phyloP scores from a whole-genome alignment of 768 basidiomycete genomes.

The Agaricus subrufescens region DNA sequence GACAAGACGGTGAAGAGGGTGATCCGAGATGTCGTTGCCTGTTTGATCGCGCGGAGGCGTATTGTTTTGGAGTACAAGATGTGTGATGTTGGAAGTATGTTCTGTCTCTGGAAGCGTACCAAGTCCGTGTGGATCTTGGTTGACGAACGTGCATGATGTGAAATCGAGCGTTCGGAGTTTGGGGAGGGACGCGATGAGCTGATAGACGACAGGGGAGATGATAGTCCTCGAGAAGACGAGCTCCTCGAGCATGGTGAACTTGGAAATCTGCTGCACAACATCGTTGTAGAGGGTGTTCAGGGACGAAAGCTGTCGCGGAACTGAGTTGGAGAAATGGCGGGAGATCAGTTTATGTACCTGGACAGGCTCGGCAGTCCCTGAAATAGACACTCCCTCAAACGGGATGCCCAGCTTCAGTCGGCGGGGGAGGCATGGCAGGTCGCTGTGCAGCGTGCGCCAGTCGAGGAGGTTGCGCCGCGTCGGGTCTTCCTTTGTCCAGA shows the following conservation, averaged over 20 bases:
- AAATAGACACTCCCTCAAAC: constrained; percentile 14
- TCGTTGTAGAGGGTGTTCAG: constrained; percentile 16
- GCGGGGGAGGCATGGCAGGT: constrained; percentile 14
- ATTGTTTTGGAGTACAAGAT: constrained; percentile 12
- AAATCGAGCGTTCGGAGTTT: constrained; percentile 20
- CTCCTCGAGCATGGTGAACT: constrained; percentile 19
- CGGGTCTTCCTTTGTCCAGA: constrained; percentile 18
- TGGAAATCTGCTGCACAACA: constrained; percentile 16
- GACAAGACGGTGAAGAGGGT: constrained; percentile 15
- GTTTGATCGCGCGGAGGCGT: constrained; percentile 8
- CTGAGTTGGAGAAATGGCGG: background rate
- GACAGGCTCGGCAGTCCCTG: background rate
- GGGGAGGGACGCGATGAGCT: constrained; percentile 18
- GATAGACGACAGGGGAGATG: constrained; percentile 21
- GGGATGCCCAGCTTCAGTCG: constrained; percentile 18
- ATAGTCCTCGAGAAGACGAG: constrained; percentile 18
- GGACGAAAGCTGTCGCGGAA: background rate
- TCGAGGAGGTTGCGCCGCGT: constrained; percentile 19
- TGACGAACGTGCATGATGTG: constrained; percentile 17
- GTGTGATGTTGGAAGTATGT: constrained; percentile 8
- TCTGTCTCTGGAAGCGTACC: constrained; percentile 1
- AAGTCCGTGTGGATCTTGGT: constrained; percentile 7
- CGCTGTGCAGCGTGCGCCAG: constrained; percentile 16
- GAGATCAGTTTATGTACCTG: background rate
- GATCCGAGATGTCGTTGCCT: constrained; percentile 11